phyloP scores from a whole-genome alignment of 2,329 filamentous ascomycete genomes.

The Lecanicillium sp. region DNA sequence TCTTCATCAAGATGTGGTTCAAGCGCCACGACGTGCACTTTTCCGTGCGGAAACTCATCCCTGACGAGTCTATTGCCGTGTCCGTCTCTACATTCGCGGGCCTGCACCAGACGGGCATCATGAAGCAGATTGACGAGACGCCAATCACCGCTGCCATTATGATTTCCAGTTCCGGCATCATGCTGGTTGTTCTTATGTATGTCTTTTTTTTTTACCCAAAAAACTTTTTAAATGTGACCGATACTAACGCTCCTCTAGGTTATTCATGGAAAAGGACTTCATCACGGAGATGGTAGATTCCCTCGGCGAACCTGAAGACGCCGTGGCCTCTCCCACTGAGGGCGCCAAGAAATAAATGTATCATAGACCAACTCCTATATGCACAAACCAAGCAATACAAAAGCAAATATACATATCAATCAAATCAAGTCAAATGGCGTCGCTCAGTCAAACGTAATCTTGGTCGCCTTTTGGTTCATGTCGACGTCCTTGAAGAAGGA shows the following conservation, averaged over 20 bases:
- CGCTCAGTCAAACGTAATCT: slow-evolving; percentile 77
- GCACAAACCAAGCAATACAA: not conserved
- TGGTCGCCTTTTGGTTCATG: slow-evolving; percentile 76
- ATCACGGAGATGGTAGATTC: slow-evolving; percentile 45
- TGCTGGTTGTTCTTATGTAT: slow-evolving; percentile 54
- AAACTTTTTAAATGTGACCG: slow-evolving; percentile 11
- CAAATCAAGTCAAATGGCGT: too few relatives aligned
- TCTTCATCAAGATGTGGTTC: slow-evolving; percentile 67
- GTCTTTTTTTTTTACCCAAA: slow-evolving; percentile 30
- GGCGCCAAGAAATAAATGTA: slow-evolving; percentile 6
- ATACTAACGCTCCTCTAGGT: too few relatives aligned
- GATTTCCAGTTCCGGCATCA: slow-evolving; percentile 43
- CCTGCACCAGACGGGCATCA: slow-evolving; percentile 23
- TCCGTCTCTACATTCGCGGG: slow-evolving; percentile 24
- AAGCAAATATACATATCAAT: not conserved
- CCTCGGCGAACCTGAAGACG: slow-evolving; percentile 24
- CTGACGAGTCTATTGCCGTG: slow-evolving; percentile 22
- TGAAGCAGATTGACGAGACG: slow-evolving; percentile 20
- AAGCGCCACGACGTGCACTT: slow-evolving; percentile 32
- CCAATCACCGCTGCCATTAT: slow-evolving; percentile 36
- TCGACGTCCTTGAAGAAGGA: slow-evolving; percentile 92
- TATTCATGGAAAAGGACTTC: slow-evolving; percentile 48
- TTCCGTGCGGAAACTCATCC: slow-evolving; percentile 23
- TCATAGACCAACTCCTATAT: not conserved
- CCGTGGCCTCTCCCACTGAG: not conserved